Base-by-base conservation (phyloP, 208 protist species). In the Wallacemonas sp. region DNA sequence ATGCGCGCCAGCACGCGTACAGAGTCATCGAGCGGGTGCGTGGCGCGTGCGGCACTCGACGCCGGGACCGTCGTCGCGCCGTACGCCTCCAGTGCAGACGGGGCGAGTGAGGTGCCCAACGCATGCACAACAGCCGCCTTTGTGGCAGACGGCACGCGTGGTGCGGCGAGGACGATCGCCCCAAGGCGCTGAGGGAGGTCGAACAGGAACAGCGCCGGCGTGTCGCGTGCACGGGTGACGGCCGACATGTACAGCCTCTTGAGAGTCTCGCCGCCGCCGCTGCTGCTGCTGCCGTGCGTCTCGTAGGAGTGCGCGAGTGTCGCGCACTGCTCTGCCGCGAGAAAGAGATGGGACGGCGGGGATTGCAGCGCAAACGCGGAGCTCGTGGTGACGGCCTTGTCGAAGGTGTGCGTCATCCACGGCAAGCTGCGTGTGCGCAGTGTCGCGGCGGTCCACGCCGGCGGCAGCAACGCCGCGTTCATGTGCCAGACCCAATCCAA, bases 1-100 rank as follows among this genome's bases (percentile, higher is more conserved):
- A 90, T 90, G 17, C 56, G 2, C 14, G 61, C 47, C 26, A 94
- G 76, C 21, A 86, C 47, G 2, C 29, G 29, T 27, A 88, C 16
- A 17, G 79, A 57, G 24, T n/a, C 43, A 36, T 54, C 34, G 23
- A 72, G 67, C 19, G 73, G 76, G 5, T 19, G 0, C 16, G n/a
- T n/a, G n/a, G n/a, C n/a, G n/a, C n/a, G 46, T 64, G 33, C 30
- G 48, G 38, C 78, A 78, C n/a, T n/a, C n/a, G n/a, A n/a, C n/a
- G n/a, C n/a, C n/a, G n/a, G n/a, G n/a, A n/a, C n/a, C n/a, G n/a
- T n/a, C n/a, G n/a, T n/a, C n/a, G n/a, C n/a, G 65, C 70, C 52
- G n/a, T 58, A 58, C 4, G 30, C n/a, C 52, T 34, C 30, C 30
- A 58, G 14, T 8, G 32, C 24, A 9, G 26, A 24, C 0, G 52